These are phyloP conservation scores for Kondoa malvinella DNA, from an alignment of 768 basidiomycete genomes.

Conservation along the genomic window DNA sequence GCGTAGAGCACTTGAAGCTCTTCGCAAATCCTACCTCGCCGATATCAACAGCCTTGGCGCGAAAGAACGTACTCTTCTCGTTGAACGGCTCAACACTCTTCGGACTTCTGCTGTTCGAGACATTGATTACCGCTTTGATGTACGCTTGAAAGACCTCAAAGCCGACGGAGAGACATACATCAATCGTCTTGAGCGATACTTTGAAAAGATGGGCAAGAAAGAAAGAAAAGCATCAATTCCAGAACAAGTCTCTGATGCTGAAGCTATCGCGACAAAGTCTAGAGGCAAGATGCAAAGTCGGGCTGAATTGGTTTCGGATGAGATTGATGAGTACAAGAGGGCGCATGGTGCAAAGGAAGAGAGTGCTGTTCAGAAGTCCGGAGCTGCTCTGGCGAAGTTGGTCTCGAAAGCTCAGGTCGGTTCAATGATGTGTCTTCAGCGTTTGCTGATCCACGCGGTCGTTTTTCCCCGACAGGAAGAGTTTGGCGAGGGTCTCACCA, in stretches of 20 bases:
- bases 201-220: conserved; percentile 4
- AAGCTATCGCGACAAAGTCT: conserved; percentile 14
- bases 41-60: conserved; percentile 24
- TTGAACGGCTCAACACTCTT: conserved; percentile 19
- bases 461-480: background rate
- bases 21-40: conserved; percentile 22
- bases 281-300: conserved; percentile 11
- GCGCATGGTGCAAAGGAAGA: conserved; percentile 12
- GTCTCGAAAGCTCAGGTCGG: background rate
- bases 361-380: conserved; percentile 1
- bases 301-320: conserved; percentile 6
- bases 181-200: background rate
- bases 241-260: conserved; percentile 4
- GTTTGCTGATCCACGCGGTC: background rate
- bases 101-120: conserved; percentile 20
- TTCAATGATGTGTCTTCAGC: background rate
- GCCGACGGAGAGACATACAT: background rate
- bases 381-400: background rate
- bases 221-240: background rate
- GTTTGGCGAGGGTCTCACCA: background rate
- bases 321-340: conserved; percentile 20
- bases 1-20: conserved; percentile 22
- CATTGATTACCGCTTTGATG: conserved; percentile 22
- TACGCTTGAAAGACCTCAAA: conserved; percentile 14
- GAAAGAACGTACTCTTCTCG: conserved; percentile 20